These are phyloP conservation scores for Microdochium paspali DNA, from an alignment of 2,329 filamentous ascomycete species.

Conservation along the genomic window DNA sequence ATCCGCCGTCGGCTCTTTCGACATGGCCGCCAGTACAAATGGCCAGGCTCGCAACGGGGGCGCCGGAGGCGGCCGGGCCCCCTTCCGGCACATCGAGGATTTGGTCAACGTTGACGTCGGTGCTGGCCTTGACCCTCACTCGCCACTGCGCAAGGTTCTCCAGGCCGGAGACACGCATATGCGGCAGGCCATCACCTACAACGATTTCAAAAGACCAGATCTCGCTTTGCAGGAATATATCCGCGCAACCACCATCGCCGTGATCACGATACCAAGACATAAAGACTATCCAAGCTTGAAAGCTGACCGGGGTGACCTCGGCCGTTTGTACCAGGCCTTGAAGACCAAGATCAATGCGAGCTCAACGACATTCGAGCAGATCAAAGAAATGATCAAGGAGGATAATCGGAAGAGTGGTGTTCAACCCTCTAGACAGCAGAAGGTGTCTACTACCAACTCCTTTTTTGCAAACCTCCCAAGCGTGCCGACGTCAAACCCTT, in stretches of 20 bases:
- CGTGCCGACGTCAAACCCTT: constrained; percentile 5
- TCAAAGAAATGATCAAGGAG: constrained; percentile 51
- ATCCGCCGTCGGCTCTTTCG: constrained; percentile 8
- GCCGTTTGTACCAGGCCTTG: constrained; percentile 38
- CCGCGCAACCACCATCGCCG: constrained; percentile 67
- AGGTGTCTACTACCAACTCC: constrained; percentile 4
- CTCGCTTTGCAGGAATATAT: constrained; percentile 78
- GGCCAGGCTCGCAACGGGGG: constrained; percentile 1
- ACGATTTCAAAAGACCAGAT: constrained; percentile 59
- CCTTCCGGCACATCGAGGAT: constrained; percentile 45
- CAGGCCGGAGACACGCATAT: constrained; percentile 42
- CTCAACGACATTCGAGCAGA: constrained; percentile 40
- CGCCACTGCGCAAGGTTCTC: constrained; percentile 44
- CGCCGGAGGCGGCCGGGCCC: constrained; percentile 16
- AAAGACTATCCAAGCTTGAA: constrained; percentile 61
- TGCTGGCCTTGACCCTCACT: constrained; percentile 35
- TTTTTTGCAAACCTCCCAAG: constrained; percentile 7
- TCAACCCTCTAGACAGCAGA: constrained; percentile 23
- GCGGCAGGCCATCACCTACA: constrained; percentile 50
- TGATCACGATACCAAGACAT: constrained; percentile 68
- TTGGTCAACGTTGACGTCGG: constrained; percentile 35
- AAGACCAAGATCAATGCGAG: constrained; percentile 39
- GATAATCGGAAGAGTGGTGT: constrained; percentile 56
- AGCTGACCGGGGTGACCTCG: constrained; percentile 37
- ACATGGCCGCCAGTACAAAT: constrained; percentile 19